phyloP scores from a whole-genome alignment of 345 rosid genomes.

The Eucalyptus curtisii region DNA sequence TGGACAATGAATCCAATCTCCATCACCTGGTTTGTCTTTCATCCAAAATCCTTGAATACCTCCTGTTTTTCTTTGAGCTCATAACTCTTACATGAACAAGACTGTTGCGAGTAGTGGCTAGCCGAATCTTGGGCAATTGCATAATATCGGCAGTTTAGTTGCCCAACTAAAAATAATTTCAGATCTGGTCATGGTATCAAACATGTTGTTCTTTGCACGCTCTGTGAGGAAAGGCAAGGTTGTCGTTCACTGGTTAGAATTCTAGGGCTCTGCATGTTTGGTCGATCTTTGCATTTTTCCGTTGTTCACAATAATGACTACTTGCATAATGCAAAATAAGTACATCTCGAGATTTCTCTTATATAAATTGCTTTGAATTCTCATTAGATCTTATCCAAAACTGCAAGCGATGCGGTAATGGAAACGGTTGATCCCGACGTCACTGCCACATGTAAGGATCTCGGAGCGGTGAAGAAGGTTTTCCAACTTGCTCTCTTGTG shows the following conservation, averaged over 20 bases:
- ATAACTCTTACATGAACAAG: background rate
- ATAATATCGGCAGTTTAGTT: background rate
- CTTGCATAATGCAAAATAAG: background rate
- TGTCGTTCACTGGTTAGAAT: background rate
- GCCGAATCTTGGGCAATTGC: background rate
- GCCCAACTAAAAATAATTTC: background rate
- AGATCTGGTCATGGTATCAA: background rate
- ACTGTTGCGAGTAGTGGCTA: background rate
- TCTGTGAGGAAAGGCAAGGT: background rate
- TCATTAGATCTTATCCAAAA: constrained; percentile 66
- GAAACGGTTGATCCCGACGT: constrained; percentile 78
- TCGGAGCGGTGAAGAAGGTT: constrained; percentile 71
- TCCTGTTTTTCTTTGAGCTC: background rate
- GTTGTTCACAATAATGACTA: background rate
- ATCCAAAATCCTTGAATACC: background rate
- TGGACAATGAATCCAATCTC: constrained; percentile 84
- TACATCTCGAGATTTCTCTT: background rate
- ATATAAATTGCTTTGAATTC: background rate
- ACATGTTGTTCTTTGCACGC: background rate
- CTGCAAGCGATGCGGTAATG: constrained; percentile 78
- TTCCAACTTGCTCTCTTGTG: constrained; percentile 86
- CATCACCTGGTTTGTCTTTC: constrained; percentile 71
- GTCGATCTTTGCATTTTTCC: background rate
- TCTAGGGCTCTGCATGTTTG: background rate
- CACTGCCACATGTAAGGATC: constrained; percentile 64